phyloP scores from a whole-genome alignment of 305 asterid species.

The Fraxinus paxiana region DNA sequence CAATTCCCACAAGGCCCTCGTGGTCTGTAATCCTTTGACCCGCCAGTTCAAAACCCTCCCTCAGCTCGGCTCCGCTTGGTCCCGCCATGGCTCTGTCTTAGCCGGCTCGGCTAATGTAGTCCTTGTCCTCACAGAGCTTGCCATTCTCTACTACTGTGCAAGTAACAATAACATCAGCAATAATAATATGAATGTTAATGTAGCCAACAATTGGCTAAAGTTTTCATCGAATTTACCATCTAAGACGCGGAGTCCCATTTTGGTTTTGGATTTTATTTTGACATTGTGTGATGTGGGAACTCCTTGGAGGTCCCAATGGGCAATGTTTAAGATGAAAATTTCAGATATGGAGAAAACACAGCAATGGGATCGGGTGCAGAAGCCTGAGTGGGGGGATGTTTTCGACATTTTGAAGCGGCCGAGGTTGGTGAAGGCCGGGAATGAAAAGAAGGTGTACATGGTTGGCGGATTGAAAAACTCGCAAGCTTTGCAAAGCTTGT shows the following conservation, averaged over 20 bases:
- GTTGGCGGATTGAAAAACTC: conserved; percentile 81
- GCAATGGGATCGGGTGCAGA: conserved; percentile 73
- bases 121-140: conserved; percentile 87
- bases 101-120: conserved; percentile 64
- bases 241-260: conserved; percentile 79
- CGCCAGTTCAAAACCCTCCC: conserved; percentile 59
- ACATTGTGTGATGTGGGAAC: conserved; percentile 85
- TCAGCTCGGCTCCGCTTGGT: conserved; percentile 97
- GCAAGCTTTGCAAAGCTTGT: conserved; percentile 62
- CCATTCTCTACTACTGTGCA: conserved; percentile 60
- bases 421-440: conserved; percentile 61
- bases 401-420: conserved; percentile 78
- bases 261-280: conserved; percentile 54
- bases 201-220: conserved; percentile 55
- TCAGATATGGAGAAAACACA: conserved; percentile 45
- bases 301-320: conserved; percentile 98
- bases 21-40: conserved; percentile 81
- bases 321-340: conserved; percentile 61
- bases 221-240: conserved; percentile 86
- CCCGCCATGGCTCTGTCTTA: conserved; percentile 87
- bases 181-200: neutral
- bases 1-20: conserved; percentile 50
- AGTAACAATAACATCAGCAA: neutral
- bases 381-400: conserved; percentile 84
- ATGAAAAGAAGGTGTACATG: conserved; percentile 59